Percentiles rank a stretch among this genome's conserved stretches.
Conservation (phyloP, 352 stramenopile genomes). For the Phytophthora europaea region DNA sequence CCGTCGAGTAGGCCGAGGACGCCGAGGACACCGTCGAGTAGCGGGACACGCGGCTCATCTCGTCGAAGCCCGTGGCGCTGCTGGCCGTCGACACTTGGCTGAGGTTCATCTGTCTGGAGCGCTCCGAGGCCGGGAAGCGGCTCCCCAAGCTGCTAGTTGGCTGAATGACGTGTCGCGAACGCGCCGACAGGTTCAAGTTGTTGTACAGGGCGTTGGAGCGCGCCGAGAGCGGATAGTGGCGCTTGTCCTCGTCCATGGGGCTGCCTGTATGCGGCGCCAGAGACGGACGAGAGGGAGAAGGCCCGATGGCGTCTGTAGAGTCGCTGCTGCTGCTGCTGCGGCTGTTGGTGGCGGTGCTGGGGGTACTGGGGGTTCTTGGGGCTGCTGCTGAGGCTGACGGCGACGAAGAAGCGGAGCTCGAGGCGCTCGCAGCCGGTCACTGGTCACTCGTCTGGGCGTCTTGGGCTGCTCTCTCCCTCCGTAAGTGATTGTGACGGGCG, state of each 20-base stretch:
- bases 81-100: constrained; percentile 49
- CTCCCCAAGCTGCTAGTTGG: constrained; percentile 10
- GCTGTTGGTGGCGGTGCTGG: background rate
- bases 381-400: background rate
- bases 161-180: constrained; percentile 19
- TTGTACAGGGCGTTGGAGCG: constrained; percentile 34
- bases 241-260: constrained; percentile 53
- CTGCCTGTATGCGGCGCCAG: background rate
- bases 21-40: constrained; percentile 62
- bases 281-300: constrained; percentile 11
- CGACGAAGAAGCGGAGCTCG: background rate
- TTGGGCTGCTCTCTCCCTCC: background rate
- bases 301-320: constrained; percentile 12
- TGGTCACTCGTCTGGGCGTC: constrained; percentile 7
- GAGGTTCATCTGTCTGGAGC: constrained; percentile 59
- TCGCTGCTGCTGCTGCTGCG: constrained; percentile 16
- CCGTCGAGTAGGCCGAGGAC: constrained; percentile 50
- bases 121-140: constrained; percentile 43
- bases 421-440: constrained; percentile 18
- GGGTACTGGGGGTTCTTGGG: background rate
- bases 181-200: constrained; percentile 41
- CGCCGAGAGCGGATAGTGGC: constrained; percentile 34
- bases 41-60: constrained; percentile 61
- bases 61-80: constrained; percentile 47
- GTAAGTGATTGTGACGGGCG: background rate